Evolutionary conservation across 129 eudicot genomes (phyloP), one percentile per base, ranked within the genome.

Genomic region (Logfia minima): DNA sequence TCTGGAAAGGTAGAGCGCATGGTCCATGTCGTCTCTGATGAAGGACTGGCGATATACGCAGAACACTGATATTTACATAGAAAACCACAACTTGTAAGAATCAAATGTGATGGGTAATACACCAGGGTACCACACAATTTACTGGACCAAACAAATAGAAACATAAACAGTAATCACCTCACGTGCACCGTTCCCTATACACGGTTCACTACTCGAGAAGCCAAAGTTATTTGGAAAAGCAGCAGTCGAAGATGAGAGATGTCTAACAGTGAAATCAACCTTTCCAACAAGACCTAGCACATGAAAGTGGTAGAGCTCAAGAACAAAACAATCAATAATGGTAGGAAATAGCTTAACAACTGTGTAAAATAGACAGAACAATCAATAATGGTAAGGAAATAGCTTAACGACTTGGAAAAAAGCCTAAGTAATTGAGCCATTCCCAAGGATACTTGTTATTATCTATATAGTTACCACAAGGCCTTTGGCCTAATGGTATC

Each of bases 1-100:
- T 94, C 98, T 16, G 98, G 98, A 80, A 94, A 94, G 75, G 97
- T 94, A 24, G 98, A 70, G 8, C 89, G 96, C 93, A 86, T 86
- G 72, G 97, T 89, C 98, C 98, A 94, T 61, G 98, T 94, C 52
- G 93, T 87, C 87, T 91, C 97, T 71, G 96, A 86, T 51, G 96
- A 79, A 52, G 97, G 68, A 84, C 78, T 89, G 16, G 93, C 93
- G 41, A 79, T 48, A 66, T 85, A 94, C 53, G 97, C 96, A 78
- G 98, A 94, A 79, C 98, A 94, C 98, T 94, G 85, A 9, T 0
- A 29, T 29, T 18, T 23, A 8, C 0, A 16, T 10, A 26, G 7
- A 63, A 0, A 63, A 0, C 28, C 14, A 28, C 3, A 41, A 55
- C 62, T 55, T 24, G 16, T 63, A 63, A 64, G 69, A 24, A 64